A percentile compares a stretch with the other conserved stretches of the same genome.
phyloP scores from a whole-genome alignment of 2,329 filamentous ascomycete genomes.

The Fusarium domesticum region DNA sequence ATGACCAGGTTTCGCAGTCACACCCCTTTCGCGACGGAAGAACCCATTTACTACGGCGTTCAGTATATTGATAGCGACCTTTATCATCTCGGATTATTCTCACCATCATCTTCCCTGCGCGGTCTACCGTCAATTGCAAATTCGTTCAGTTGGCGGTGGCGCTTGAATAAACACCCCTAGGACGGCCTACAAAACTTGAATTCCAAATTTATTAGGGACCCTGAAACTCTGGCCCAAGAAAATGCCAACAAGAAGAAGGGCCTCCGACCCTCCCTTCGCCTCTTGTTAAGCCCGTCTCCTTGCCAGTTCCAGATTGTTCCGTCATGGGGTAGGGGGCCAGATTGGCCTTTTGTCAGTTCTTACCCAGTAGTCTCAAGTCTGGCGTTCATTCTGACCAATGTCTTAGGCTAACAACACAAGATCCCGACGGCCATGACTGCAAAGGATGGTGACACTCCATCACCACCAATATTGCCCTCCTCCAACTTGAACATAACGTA shows the following conservation, averaged over 20 bases:
- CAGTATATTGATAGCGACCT: too few relatives aligned
- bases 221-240: neutral
- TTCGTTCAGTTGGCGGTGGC: too few relatives aligned
- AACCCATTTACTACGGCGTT: too few relatives aligned
- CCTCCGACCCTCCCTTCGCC: neutral
- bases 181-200: slow-evolving; percentile 15
- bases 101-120: too few relatives aligned
- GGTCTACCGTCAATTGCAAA: too few relatives aligned
- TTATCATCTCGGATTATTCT: too few relatives aligned
- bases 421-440: neutral
- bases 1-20: too few relatives aligned
- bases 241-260: neutral
- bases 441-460: neutral
- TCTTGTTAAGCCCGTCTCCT: neutral
- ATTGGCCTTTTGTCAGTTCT: neutral
- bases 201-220: neutral
- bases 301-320: slow-evolving; percentile 16
- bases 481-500: neutral
- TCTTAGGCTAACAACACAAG: slow-evolving; percentile 19
- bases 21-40: too few relatives aligned
- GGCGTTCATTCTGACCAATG: slow-evolving; percentile 7
- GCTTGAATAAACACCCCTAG: neutral
- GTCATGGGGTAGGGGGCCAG: neutral
- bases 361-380: too few relatives aligned
- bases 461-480: neutral